These are phyloP conservation scores for Diaporthe sp. DNA, from an alignment of 2,329 filamentous ascomycete species.

Conservation along the genomic window DNA sequence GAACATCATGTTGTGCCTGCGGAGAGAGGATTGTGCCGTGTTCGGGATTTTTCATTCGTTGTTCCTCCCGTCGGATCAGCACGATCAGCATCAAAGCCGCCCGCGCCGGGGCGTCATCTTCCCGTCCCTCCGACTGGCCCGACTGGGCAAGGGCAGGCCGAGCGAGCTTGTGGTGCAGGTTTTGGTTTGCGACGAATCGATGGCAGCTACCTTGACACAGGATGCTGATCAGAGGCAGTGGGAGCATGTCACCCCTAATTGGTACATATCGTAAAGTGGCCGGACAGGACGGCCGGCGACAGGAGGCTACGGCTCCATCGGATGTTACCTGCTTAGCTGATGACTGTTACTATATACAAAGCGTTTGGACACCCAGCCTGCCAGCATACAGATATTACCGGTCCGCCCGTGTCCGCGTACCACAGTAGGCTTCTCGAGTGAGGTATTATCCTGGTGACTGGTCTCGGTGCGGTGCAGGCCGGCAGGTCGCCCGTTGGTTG, in stretches of 20 bases:
- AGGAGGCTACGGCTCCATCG: not conserved
- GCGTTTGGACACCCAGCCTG: not conserved
- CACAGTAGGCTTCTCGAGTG: not conserved
- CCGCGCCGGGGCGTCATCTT: slow-evolving; percentile 18
- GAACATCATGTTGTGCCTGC: not conserved
- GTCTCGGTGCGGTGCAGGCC: not conserved
- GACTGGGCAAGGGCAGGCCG: slow-evolving; percentile 5
- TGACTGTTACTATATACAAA: not conserved
- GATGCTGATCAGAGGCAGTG: slow-evolving; percentile 22
- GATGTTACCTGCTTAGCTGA: slow-evolving; percentile 12
- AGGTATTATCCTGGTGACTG: not conserved
- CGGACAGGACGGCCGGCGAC: not conserved
- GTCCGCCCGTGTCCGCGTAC: not conserved
- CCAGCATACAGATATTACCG: not conserved
- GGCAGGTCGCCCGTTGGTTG: not conserved
- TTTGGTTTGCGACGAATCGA: slow-evolving; percentile 29
- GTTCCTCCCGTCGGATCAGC: slow-evolving; percentile 1
- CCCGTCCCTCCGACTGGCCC: slow-evolving; percentile 8
- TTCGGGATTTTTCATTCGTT: not conserved
- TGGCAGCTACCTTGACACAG: not conserved
- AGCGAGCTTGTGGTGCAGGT: not conserved
- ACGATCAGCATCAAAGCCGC: slow-evolving; percentile 20
- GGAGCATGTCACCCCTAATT: not conserved
- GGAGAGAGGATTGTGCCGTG: not conserved
- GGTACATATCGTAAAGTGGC: not conserved